These are phyloP conservation scores for Heteromeles arbutifolia DNA, from an alignment of 306 rosid genomes.

Conservation along the genomic window DNA sequence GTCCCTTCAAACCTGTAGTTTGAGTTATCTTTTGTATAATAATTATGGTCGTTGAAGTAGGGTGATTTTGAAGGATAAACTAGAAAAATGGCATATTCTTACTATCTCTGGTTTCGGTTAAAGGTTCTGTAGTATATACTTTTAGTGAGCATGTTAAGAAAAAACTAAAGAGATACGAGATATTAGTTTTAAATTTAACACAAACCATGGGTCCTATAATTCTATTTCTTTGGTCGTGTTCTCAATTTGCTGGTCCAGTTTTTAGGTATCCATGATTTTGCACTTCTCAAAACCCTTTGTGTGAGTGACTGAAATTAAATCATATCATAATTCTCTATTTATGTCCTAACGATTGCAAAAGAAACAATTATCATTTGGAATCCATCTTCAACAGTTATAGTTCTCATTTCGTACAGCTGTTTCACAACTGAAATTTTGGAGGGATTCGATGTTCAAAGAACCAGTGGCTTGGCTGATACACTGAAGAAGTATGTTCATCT, in stretches of 20 bases:
- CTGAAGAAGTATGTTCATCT: slow-evolving; percentile 84
- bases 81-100: background rate
- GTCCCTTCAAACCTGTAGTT: no score
- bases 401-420: slow-evolving; percentile 50
- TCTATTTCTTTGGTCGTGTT: no score
- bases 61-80: background rate
- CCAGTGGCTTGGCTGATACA: slow-evolving; percentile 75
- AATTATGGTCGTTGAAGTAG: background rate
- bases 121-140: background rate
- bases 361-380: background rate
- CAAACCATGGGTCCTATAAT: no score
- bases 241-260: no score
- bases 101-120: background rate
- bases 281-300: no score
- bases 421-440: slow-evolving; percentile 91
- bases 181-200: no score
- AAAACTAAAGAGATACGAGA: no score
- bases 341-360: background rate
- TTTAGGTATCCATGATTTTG: no score
- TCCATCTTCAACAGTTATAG: background rate
- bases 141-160: background rate
- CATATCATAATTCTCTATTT: background rate
- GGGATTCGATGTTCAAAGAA: slow-evolving; percentile 94
- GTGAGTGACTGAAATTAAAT: no score
- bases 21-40: no score